phyloP scores from a whole-genome alignment of 164 flowering plant genomes.

The Magnolia kwangsiensis region DNA sequence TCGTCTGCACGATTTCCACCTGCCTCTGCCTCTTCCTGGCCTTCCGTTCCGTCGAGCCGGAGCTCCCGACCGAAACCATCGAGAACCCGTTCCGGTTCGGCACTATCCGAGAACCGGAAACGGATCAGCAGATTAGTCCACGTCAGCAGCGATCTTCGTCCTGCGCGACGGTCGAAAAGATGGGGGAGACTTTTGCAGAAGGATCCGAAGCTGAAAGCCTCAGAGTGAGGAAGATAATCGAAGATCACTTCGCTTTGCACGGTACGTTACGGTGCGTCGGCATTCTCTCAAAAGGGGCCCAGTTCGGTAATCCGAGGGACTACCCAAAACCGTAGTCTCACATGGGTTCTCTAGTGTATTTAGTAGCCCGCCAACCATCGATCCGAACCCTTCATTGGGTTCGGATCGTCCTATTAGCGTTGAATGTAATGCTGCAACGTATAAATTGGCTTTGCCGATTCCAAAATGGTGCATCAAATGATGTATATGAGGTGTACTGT shows the following conservation, averaged over 20 bases:
- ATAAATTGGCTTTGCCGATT: neutral
- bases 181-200: conserved; percentile 53
- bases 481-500: neutral
- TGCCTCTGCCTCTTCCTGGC: conserved; percentile 34
- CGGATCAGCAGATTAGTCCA: neutral
- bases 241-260: conserved; percentile 50
- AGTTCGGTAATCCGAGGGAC: neutral
- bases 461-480: too few relatives aligned
- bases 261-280: conserved; percentile 35
- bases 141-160: conserved; percentile 11
- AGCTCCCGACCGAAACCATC: neutral
- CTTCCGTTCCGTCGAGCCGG: conserved; percentile 34
- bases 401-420: neutral
- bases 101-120: neutral
- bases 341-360: neutral
- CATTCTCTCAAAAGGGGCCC: neutral
- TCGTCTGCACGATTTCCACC: conserved; percentile 26
- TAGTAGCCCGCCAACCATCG: neutral
- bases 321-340: neutral
- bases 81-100: neutral
- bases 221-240: conserved; percentile 55
- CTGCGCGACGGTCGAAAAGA: conserved; percentile 90
- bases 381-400: neutral
- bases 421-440: neutral
- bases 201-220: conserved; percentile 48